Evolutionary conservation across 768 basidiomycete genomes (phyloP).

Genomic region (Suillus bovinus): DNA sequence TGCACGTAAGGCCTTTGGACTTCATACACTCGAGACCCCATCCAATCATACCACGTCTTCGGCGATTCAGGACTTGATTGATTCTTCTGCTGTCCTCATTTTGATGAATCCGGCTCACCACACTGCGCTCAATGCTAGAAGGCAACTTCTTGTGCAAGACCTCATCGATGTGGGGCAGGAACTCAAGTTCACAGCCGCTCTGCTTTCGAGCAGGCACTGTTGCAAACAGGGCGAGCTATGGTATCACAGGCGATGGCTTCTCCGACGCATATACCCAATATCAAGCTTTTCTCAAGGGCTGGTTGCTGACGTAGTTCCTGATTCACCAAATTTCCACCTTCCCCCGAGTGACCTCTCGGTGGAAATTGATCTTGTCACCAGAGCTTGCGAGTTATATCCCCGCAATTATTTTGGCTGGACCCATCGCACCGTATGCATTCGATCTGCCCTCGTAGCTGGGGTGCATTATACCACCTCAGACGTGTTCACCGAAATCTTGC

Average conservation of each 20-base stretch:
- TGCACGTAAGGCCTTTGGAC: slow-evolving; percentile 16
- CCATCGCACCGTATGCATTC: slow-evolving; percentile 56
- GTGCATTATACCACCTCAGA: slow-evolving; percentile 19
- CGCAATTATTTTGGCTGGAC: slow-evolving; percentile 78
- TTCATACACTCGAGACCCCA: not conserved
- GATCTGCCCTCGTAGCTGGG: slow-evolving; percentile 22
- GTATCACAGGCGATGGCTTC: slow-evolving; percentile 71
- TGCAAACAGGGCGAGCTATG: slow-evolving; percentile 70
- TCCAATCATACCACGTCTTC: slow-evolving; percentile 15
- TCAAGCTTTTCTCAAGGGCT: slow-evolving; percentile 2
- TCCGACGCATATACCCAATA: slow-evolving; percentile 35
- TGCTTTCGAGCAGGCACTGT: slow-evolving; percentile 52
- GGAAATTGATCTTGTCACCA: slow-evolving; percentile 51
- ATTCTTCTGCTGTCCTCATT: slow-evolving; percentile 50
- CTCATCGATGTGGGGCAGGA: slow-evolving; percentile 44
- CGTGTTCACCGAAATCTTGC: slow-evolving; percentile 34
- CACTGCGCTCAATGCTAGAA: slow-evolving; percentile 64
- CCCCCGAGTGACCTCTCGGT: slow-evolving; percentile 35
- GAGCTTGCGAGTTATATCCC: slow-evolving; percentile 61
- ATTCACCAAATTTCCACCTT: slow-evolving; percentile 26
- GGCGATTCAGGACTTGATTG: slow-evolving; percentile 20
- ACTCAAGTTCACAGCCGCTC: slow-evolving; percentile 44
- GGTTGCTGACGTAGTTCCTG: not conserved
- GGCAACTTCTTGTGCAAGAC: slow-evolving; percentile 45
- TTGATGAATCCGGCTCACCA: slow-evolving; percentile 70